Base-by-base conservation (phyloP, 148 eudicot genomes). In the Limonium bicolor region DNA sequence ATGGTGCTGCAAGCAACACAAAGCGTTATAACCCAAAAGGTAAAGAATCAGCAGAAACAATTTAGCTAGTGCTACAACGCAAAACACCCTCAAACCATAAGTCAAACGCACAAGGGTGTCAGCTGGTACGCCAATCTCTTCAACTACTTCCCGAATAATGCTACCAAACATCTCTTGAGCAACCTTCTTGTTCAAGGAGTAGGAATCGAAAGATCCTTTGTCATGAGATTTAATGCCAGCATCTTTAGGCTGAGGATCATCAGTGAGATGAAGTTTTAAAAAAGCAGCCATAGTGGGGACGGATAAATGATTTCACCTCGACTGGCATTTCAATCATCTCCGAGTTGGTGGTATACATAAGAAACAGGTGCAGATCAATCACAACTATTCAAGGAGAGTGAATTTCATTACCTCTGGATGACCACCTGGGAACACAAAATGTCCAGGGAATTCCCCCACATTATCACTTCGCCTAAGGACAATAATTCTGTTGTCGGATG, bases 391-490 rank as follows among this genome's bases (percentile, higher is more conserved):
- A 24, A 44, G 7, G 28, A 19, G 15, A 10, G 31, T 44, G 2
- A 23, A 44, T 8, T 47, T 11, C 43, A 21, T 36, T 60, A 85
- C 95, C 99, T 92, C 99, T 20, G 99, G 95, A 69, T 92, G 99
- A 42, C 99, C 99, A 26, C 99, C 99, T 22, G 99, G 99, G 48
- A 92, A 92, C 32, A 92, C 99, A 54, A 68, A 81, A 58, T 81
- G 74, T 16, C 88, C 95, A 1, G 99, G 94, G 46, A 81, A 92
- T 61, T 92, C 95, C 27, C 88, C 95, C 40, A 92, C 99, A 44
- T 85, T 78, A 41, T 74, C 55, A 72, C 99, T 90, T 59, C 99
- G 78, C 65, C 74, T 76, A 51, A 92, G 76, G 54, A 90, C 62
- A 59, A 80, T 72, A 56, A 90, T 78, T 50, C 27, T 69, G 27